Conservation (phyloP, 768 basidiomycete species). For the Tulasnella sp. region DNA sequence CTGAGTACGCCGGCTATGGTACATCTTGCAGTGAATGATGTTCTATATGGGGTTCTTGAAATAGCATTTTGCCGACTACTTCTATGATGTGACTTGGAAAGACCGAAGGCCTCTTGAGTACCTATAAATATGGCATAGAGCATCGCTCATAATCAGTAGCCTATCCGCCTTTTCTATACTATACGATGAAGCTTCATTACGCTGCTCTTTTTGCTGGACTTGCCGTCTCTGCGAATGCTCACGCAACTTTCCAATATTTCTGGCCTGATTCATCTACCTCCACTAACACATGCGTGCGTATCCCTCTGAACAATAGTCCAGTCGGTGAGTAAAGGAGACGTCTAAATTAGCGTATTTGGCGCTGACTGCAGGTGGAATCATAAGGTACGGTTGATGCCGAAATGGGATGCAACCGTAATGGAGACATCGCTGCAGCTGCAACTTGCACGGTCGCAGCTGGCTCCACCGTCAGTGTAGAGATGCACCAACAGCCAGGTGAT, state of each 20-base stretch:
- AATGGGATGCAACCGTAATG: constrained; percentile 37
- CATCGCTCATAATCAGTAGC: too few relatives aligned
- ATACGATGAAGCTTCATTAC: constrained; percentile 6
- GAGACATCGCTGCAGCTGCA: too few relatives aligned
- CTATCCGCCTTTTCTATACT: too few relatives aligned
- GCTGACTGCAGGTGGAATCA: neutral
- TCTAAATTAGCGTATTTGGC: neutral
- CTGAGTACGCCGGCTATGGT: too few relatives aligned
- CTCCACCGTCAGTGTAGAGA: constrained; percentile 40
- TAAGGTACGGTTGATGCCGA: constrained; percentile 25
- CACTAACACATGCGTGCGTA: constrained; percentile 35
- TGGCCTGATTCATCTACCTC: constrained; percentile 39
- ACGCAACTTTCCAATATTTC: constrained; percentile 42
- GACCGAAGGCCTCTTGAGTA: too few relatives aligned
- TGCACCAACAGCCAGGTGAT: constrained; percentile 40
- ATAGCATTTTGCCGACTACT: too few relatives aligned
- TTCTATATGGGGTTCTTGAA: too few relatives aligned
- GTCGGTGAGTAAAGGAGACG: constrained; percentile 19
- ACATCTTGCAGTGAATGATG: too few relatives aligned
- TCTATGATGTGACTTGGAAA: too few relatives aligned
- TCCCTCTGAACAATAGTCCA: constrained; percentile 36
- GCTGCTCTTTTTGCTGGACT: neutral
- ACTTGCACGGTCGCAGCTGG: too few relatives aligned
- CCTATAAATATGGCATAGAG: too few relatives aligned
- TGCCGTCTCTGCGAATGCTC: constrained; percentile 26